These are phyloP conservation scores for Zalaria sp. DNA, from an alignment of 2,329 filamentous ascomycete species.

Conservation along the genomic window DNA sequence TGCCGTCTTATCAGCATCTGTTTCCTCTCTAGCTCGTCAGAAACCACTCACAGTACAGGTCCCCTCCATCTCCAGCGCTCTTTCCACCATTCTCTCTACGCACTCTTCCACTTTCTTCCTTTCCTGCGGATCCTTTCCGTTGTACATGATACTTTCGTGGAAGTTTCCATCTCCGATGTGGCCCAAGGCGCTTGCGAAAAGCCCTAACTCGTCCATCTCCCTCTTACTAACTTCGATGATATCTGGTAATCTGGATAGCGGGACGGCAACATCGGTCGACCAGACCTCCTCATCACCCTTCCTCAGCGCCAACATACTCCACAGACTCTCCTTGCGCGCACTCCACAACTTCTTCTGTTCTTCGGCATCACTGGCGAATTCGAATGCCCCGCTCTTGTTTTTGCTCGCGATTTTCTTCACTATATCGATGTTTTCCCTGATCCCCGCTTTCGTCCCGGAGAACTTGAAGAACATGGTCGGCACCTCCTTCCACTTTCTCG, in stretches of 20 bases:
- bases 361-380: conserved; percentile 39
- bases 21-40: background rate
- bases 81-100: conserved; percentile 78
- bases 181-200: conserved; percentile 78
- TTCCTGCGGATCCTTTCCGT: conserved; percentile 54
- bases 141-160: conserved; percentile 84
- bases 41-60: conserved; percentile 49
- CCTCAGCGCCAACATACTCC: conserved; percentile 45
- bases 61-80: conserved; percentile 88
- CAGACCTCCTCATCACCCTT: conserved; percentile 43
- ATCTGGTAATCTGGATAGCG: conserved; percentile 45
- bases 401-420: conserved; percentile 53
- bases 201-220: conserved; percentile 70
- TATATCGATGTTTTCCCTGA: conserved; percentile 59
- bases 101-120: conserved; percentile 63
- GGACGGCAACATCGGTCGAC: conserved; percentile 48
- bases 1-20: conserved; percentile 6
- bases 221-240: conserved; percentile 73
- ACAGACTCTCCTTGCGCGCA: conserved; percentile 45
- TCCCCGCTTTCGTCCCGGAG: conserved; percentile 60
- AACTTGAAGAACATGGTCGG: conserved; percentile 79
- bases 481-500: conserved; percentile 58
- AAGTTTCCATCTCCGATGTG: conserved; percentile 94
- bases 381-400: conserved; percentile 41
- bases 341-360: conserved; percentile 46